Conservation (phyloP, 2,329 filamentous ascomycete species). For the Colletotrichum cereale region DNA sequence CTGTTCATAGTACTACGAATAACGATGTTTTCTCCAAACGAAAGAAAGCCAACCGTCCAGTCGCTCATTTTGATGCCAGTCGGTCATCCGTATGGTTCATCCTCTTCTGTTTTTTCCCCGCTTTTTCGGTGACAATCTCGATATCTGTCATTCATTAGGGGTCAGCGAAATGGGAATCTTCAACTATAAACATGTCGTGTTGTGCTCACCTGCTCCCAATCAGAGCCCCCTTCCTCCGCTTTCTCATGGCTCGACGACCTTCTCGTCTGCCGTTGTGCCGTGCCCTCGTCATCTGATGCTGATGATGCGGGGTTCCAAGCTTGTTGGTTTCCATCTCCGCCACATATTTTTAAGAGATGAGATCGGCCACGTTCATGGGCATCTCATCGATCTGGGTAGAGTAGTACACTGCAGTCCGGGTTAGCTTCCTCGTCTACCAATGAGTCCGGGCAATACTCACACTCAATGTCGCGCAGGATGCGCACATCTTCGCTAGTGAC, state of each 20-base stretch:
- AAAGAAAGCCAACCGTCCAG: not conserved
- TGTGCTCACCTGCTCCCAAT: slow-evolving; percentile 32
- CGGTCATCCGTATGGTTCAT: not conserved
- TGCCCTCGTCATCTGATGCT: not conserved
- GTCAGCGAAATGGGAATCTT: not conserved
- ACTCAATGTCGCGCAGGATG: slow-evolving; percentile 96
- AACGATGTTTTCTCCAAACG: slow-evolving; percentile 24
- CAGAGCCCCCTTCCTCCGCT: slow-evolving; percentile 42
- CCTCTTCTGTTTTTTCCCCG: not conserved
- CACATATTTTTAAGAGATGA: slow-evolving; percentile 60
- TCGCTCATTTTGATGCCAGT: not conserved
- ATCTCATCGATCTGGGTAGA: slow-evolving; percentile 98
- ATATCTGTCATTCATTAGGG: not conserved
- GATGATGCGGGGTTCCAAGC: not conserved
- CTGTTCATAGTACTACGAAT: slow-evolving; percentile 34
- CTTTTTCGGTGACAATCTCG: slow-evolving; percentile 18
- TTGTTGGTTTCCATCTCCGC: not conserved
- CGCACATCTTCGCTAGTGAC: slow-evolving; percentile 98
- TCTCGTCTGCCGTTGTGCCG: slow-evolving; percentile 13
- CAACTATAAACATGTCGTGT: not conserved
- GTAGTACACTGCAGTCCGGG: slow-evolving; percentile 77
- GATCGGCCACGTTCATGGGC: slow-evolving; percentile 91
- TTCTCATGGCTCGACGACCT: slow-evolving; percentile 30
- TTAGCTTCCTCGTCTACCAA: slow-evolving; percentile 48
- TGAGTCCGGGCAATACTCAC: slow-evolving; percentile 62